A percentile compares a stretch with the other conserved stretches of the same genome.
Conservation (phyloP, 441 rosid species). For the Lepidium campestre region DNA sequence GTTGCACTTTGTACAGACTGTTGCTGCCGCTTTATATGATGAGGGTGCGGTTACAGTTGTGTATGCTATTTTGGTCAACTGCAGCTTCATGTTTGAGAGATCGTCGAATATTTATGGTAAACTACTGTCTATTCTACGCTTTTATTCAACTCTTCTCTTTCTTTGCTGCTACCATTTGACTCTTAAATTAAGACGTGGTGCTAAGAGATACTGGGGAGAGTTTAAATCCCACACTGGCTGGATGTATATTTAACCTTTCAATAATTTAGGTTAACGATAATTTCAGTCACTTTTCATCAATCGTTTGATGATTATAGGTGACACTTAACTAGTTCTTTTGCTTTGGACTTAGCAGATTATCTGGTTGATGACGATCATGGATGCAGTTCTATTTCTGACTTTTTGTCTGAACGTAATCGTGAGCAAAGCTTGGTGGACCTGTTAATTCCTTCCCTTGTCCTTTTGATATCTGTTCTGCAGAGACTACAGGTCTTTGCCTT, state of each 20-base stretch:
- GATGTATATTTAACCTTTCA: neutral
- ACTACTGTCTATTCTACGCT: constrained; percentile 11
- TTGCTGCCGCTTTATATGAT: constrained; percentile 78
- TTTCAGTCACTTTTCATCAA: neutral
- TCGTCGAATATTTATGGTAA: constrained; percentile 88
- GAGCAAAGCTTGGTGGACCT: constrained; percentile 94
- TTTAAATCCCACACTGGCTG: constrained; percentile 1
- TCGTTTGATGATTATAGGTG: neutral
- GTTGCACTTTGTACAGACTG: constrained; percentile 51
- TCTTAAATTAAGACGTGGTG: neutral
- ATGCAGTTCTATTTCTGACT: constrained; percentile 93
- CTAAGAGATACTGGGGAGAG: constrained; percentile 8
- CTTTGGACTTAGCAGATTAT: constrained; percentile 55
- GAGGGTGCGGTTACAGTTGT: constrained; percentile 86
- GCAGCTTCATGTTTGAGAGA: constrained; percentile 96
- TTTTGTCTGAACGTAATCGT: constrained; percentile 87
- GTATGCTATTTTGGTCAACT: constrained; percentile 76
- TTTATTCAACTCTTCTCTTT: neutral
- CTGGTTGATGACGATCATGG: constrained; percentile 97
- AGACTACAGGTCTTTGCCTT: constrained; percentile 66
- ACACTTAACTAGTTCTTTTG: constrained; percentile 15
- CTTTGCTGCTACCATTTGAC: constrained; percentile 1
- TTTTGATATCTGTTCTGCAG: constrained; percentile 70
- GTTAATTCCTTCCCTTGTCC: constrained; percentile 71
- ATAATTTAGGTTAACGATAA: neutral